Conservation (phyloP, 176 grass and related monocot species). For the Rhynchospora breviuscula region DNA sequence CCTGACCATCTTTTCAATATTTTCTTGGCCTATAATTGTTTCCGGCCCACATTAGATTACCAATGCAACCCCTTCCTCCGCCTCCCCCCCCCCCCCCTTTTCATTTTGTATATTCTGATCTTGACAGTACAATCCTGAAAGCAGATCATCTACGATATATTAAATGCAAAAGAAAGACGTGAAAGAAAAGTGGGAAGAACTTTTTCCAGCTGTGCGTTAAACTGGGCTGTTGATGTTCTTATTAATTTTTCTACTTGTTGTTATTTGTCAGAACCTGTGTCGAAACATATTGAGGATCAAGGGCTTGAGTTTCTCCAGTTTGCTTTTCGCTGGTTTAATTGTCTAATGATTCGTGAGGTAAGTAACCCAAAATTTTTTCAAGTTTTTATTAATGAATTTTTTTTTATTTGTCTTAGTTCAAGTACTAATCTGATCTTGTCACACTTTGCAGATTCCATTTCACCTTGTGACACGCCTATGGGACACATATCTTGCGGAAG, state of each 20-base stretch:
- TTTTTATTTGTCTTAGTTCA: constrained; percentile 12
- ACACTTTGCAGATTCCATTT: constrained; percentile 79
- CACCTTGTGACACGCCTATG: constrained; percentile 85
- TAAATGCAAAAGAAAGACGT: neutral
- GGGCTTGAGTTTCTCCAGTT: constrained; percentile 97
- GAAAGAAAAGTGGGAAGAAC: neutral
- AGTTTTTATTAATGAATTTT: neutral
- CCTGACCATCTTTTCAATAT: neutral
- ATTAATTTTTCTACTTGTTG: neutral
- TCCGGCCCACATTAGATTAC: neutral
- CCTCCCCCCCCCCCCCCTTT: neutral
- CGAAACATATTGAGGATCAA: constrained; percentile 94
- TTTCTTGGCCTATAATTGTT: neutral
- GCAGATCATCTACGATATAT: neutral
- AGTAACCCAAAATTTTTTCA: neutral
- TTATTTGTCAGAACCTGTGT: constrained; percentile 61
- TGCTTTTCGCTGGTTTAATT: constrained; percentile 98
- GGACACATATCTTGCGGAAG: constrained; percentile 98
- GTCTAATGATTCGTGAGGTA: constrained; percentile 96
- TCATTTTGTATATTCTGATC: neutral
- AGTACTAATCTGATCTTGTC: constrained; percentile 65
- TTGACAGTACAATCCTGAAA: neutral
- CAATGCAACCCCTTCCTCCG: too few species aligned
- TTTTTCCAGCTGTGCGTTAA: neutral
- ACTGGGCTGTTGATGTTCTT: neutral